phyloP scores from a whole-genome alignment of 2,329 filamentous ascomycete species.

The Thielaviopsis populi region DNA sequence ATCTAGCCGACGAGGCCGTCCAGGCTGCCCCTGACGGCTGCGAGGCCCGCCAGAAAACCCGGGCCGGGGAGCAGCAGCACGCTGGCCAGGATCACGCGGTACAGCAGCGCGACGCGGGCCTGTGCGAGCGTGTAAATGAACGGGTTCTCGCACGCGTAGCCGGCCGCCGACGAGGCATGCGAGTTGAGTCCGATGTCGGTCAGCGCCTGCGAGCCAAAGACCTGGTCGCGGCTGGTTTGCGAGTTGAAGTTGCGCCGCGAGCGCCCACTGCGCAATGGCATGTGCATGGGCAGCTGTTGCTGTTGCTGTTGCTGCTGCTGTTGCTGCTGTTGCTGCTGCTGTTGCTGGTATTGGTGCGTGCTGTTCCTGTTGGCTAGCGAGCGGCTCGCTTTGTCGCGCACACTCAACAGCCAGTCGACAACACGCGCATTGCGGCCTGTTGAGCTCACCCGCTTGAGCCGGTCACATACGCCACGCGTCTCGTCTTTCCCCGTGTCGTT shows the following conservation, averaged over 20 bases:
- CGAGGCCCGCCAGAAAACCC: conserved; percentile 6
- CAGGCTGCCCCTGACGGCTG: conserved; percentile 6
- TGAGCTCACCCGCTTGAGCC: neutral
- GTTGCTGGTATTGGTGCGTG: neutral
- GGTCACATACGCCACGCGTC: neutral
- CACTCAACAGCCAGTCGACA: conserved; percentile 6
- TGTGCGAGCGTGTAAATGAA: neutral
- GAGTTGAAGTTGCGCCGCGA: neutral
- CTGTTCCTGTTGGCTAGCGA: neutral
- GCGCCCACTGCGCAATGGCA: neutral
- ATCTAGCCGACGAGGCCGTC: conserved; percentile 6
- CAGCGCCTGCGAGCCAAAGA: conserved; percentile 8
- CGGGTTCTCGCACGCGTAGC: conserved; percentile 5
- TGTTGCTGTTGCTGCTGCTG: neutral
- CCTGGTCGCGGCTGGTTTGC: conserved; percentile 6
- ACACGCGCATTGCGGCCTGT: conserved; percentile 5
- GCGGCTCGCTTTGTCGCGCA: conserved; percentile 2
- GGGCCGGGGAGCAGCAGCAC: conserved; percentile 2
- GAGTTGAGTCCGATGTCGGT: neutral
- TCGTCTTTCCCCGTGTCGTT: neutral
- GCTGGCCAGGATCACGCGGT: neutral
- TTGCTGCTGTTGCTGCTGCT: neutral
- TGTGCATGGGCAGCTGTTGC: neutral
- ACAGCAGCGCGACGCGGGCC: neutral
- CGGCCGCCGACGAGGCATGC: neutral